phyloP scores from a whole-genome alignment of 2,329 filamentous ascomycete species.

The Tolypocladium endophyticum region DNA sequence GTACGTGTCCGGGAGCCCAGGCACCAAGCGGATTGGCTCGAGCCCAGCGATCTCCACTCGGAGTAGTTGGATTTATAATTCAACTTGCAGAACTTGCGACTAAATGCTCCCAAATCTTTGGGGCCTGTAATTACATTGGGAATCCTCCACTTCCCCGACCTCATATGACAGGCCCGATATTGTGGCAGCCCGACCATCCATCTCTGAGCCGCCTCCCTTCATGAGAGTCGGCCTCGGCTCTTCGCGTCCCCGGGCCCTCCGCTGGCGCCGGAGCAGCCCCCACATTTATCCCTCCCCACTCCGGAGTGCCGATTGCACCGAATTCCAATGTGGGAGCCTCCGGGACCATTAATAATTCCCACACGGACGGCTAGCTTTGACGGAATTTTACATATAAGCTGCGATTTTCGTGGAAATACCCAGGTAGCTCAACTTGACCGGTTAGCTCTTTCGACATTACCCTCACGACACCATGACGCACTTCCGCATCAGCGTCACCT shows the following conservation, averaged over 20 bases:
- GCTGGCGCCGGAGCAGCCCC: neutral
- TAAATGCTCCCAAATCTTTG: neutral
- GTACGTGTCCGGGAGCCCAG: neutral
- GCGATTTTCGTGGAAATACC: neutral
- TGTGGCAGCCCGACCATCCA: neutral
- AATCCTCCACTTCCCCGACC: neutral
- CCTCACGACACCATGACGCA: conserved; percentile 42
- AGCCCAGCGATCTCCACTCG: neutral
- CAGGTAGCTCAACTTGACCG: neutral
- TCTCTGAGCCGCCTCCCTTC: neutral
- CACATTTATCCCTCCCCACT: neutral
- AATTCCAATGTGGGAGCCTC: neutral
- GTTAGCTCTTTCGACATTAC: neutral
- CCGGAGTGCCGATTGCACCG: neutral
- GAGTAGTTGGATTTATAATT: neutral
- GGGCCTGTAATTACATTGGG: neutral
- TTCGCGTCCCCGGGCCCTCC: neutral
- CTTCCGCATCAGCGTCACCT: conserved; percentile 34
- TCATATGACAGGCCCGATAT: neutral
- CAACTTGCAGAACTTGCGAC: neutral
- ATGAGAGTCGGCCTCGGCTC: neutral
- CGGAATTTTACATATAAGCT: neutral
- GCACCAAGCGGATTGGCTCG: neutral
- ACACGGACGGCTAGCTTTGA: neutral
- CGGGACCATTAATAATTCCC: neutral